A percentile compares a stretch with the other conserved stretches of the same genome.
Evolutionary conservation across 768 basidiomycete genomes (phyloP).

Genomic region (Tubosaeta sp.): DNA sequence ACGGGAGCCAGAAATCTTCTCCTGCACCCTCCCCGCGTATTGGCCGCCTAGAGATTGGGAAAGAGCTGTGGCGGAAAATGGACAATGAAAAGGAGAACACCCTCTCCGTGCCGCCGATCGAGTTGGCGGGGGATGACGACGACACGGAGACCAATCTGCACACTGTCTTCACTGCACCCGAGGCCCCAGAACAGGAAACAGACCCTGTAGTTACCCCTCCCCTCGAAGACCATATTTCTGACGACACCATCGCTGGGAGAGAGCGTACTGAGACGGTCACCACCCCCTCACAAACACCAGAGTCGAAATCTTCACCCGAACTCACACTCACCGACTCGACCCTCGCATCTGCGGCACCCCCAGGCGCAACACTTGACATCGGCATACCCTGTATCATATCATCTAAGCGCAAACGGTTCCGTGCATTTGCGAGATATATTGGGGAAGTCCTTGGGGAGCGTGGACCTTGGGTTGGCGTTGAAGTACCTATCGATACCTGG

Average conservation of each 20-base stretch:
- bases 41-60: slow-evolving; percentile 16
- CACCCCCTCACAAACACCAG: slow-evolving; percentile 16
- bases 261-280: slow-evolving; percentile 28
- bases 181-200: slow-evolving; percentile 4
- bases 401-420: slow-evolving; percentile 77
- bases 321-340: slow-evolving; percentile 23
- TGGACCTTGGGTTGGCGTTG: slow-evolving; percentile 90
- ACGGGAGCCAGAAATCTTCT: slow-evolving; percentile 11
- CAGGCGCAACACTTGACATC: slow-evolving; percentile 72
- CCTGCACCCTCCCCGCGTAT: slow-evolving; percentile 15
- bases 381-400: slow-evolving; percentile 91
- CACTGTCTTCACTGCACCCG: slow-evolving; percentile 21
- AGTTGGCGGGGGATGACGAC: slow-evolving; percentile 35
- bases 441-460: slow-evolving; percentile 78
- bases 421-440: slow-evolving; percentile 84
- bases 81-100: slow-evolving; percentile 16
- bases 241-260: slow-evolving; percentile 19
- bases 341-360: slow-evolving; percentile 19
- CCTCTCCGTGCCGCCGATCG: slow-evolving; percentile 26
- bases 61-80: slow-evolving; percentile 37
- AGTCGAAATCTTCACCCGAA: slow-evolving; percentile 14
- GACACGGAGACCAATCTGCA: slow-evolving; percentile 25
- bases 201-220: slow-evolving; percentile 9
- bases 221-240: slow-evolving; percentile 11
- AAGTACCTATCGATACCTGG: slow-evolving; percentile 68